Percentiles rank a stretch among this genome's conserved stretches.
Evolutionary conservation across 2,329 filamentous ascomycete species (phyloP).

Genomic region (Aspergillus sp.): DNA sequence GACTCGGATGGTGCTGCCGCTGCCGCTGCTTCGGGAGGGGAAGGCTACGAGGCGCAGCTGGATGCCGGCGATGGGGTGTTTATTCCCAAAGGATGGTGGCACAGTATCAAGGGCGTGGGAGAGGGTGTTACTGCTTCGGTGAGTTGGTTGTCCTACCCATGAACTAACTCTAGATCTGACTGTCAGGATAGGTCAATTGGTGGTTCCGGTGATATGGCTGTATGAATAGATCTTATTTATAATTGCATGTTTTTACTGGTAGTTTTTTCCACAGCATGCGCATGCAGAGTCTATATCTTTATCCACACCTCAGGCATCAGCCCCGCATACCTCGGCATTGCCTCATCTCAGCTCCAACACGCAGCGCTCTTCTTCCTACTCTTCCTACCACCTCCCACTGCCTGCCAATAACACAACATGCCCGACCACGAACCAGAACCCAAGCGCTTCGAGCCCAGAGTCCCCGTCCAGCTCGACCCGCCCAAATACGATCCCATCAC

Average conservation of each 20-base stretch:
- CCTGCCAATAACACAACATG: slow-evolving; percentile 14
- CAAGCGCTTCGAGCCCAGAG: slow-evolving; percentile 34
- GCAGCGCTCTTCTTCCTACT: slow-evolving; percentile 1
- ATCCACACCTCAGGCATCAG: slow-evolving; percentile 1
- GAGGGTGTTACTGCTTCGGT: slow-evolving; percentile 51
- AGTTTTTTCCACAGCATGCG: too few species aligned
- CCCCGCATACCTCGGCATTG: slow-evolving; percentile 1
- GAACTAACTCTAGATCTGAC: slow-evolving; percentile 1
- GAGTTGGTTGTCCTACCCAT: slow-evolving; percentile 15
- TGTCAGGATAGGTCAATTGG: slow-evolving; percentile 57
- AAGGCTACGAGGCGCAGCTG: slow-evolving; percentile 47
- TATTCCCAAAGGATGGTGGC: slow-evolving; percentile 80
- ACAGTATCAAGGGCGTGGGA: slow-evolving; percentile 62
- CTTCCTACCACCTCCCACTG: neutral
- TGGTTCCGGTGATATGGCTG: slow-evolving; percentile 55
- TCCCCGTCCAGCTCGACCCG: slow-evolving; percentile 53
- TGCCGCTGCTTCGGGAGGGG: slow-evolving; percentile 14
- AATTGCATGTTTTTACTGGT: too few species aligned
- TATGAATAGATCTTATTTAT: too few species aligned
- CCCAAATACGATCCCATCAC: slow-evolving; percentile 84
- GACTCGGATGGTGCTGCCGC: slow-evolving; percentile 8
- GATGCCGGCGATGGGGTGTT: slow-evolving; percentile 61
- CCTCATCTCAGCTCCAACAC: slow-evolving; percentile 1
- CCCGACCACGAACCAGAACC: slow-evolving; percentile 17
- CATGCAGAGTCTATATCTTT: too few species aligned